Evolutionary conservation across 495 filamentous ascomycete species (phyloP).

Genomic region (Xylaria grammica): DNA sequence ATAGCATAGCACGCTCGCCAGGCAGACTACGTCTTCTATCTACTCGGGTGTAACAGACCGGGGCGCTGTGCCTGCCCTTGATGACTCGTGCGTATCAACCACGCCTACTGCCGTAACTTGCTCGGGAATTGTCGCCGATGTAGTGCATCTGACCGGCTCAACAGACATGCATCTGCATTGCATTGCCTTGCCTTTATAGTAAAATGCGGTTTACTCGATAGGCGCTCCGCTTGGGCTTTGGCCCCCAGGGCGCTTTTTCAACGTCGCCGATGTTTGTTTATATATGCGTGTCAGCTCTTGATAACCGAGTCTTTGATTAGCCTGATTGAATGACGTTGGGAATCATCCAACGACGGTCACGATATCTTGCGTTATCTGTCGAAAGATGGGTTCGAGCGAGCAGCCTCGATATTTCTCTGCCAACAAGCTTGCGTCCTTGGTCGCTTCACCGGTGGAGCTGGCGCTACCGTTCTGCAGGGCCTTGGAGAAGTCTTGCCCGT

Average conservation of each 20-base stretch:
- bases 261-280: neutral
- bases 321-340: constrained; percentile 32
- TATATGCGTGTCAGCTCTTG: constrained; percentile 7
- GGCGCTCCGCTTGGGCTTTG: constrained; percentile 13
- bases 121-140: neutral
- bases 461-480: constrained; percentile 28
- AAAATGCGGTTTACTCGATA: constrained; percentile 2
- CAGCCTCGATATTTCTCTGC: constrained; percentile 81
- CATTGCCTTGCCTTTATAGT: constrained; percentile 17
- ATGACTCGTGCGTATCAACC: neutral
- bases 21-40: neutral
- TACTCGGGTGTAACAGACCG: neutral
- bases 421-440: constrained; percentile 60
- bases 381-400: constrained; percentile 76
- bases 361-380: constrained; percentile 65
- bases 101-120: neutral
- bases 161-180: constrained; percentile 7
- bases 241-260: neutral
- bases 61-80: neutral
- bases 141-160: neutral
- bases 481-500: constrained; percentile 51
- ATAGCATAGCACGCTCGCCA: neutral
- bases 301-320: constrained; percentile 29
- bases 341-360: constrained; percentile 49
- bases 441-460: constrained; percentile 32